phyloP scores from a whole-genome alignment of 1,284 basidiomycete genomes.

The Cutaneotrichosporon mucoides region DNA sequence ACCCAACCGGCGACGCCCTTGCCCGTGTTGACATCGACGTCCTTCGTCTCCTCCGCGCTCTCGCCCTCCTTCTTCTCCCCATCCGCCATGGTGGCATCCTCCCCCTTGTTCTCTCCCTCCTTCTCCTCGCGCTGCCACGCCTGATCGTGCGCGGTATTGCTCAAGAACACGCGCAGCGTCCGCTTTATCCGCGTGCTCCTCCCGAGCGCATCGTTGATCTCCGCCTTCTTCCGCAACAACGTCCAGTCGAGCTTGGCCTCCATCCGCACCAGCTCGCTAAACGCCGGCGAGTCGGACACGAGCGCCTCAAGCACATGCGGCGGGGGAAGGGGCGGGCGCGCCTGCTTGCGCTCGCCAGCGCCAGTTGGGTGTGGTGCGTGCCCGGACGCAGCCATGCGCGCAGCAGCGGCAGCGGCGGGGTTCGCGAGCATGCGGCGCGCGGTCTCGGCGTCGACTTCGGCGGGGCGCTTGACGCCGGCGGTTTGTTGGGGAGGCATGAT shows the following conservation, averaged over 20 bases:
- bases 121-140: constrained; percentile 61
- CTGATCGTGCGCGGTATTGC: constrained; percentile 83
- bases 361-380: background rate
- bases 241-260: constrained; percentile 95
- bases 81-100: constrained; percentile 6
- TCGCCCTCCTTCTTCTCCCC: constrained; percentile 11
- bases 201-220: constrained; percentile 74
- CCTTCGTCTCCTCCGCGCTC: constrained; percentile 6
- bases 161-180: constrained; percentile 80
- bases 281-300: constrained; percentile 77
- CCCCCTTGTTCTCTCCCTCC: constrained; percentile 27
- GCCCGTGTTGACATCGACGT: constrained; percentile 57
- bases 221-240: constrained; percentile 80
- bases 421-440: constrained; percentile 14
- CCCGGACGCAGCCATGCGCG: background rate
- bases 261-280: constrained; percentile 77
- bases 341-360: constrained; percentile 23
- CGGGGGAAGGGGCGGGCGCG: constrained; percentile 45
- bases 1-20: constrained; percentile 87
- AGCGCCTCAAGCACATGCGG: constrained; percentile 45
- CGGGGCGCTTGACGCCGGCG: constrained; percentile 13
- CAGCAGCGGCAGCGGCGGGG: background rate
- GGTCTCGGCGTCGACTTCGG: constrained; percentile 18
- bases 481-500: background rate
- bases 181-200: constrained; percentile 57